A percentile compares a stretch with the other conserved stretches of the same genome.
phyloP scores from a whole-genome alignment of 2,329 filamentous ascomycete species.

The Mycosphaerelloides madeirae region DNA sequence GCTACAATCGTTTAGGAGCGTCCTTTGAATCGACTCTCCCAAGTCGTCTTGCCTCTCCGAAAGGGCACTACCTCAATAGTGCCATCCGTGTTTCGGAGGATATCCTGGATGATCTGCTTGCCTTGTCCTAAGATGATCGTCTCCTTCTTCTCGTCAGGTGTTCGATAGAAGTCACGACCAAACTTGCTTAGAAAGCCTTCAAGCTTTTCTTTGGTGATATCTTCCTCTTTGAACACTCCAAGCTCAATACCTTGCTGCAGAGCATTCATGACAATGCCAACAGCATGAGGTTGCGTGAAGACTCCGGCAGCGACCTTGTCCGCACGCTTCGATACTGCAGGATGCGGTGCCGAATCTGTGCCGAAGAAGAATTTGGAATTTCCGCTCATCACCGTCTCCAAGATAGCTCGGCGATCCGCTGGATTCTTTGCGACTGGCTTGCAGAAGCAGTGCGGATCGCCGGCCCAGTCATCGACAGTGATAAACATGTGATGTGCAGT shows the following conservation, averaged over 20 bases:
- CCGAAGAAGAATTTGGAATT: slow-evolving; percentile 68
- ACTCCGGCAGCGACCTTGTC: slow-evolving; percentile 64
- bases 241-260: slow-evolving; percentile 58
- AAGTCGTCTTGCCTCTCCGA: slow-evolving; percentile 57
- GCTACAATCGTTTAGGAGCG: no score
- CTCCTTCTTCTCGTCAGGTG: slow-evolving; percentile 42
- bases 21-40: slow-evolving; percentile 48
- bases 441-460: slow-evolving; percentile 73
- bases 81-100: slow-evolving; percentile 50
- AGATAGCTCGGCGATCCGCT: slow-evolving; percentile 65
- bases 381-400: slow-evolving; percentile 58
- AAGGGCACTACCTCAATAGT: slow-evolving; percentile 61
- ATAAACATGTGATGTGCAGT: slow-evolving; percentile 83
- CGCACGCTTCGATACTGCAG: slow-evolving; percentile 56
- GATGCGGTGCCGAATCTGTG: slow-evolving; percentile 69
- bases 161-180: slow-evolving; percentile 56
- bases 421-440: slow-evolving; percentile 64
- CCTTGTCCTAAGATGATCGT: slow-evolving; percentile 56
- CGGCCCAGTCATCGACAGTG: slow-evolving; percentile 67
- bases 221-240: slow-evolving; percentile 49
- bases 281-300: slow-evolving; percentile 70
- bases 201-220: slow-evolving; percentile 52
- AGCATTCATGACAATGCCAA: slow-evolving; percentile 61
- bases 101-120: slow-evolving; percentile 51
- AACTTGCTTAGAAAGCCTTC: slow-evolving; percentile 55